Conservation (phyloP, 1,139 yeast species). For the Geotrichum bryndzae region DNA sequence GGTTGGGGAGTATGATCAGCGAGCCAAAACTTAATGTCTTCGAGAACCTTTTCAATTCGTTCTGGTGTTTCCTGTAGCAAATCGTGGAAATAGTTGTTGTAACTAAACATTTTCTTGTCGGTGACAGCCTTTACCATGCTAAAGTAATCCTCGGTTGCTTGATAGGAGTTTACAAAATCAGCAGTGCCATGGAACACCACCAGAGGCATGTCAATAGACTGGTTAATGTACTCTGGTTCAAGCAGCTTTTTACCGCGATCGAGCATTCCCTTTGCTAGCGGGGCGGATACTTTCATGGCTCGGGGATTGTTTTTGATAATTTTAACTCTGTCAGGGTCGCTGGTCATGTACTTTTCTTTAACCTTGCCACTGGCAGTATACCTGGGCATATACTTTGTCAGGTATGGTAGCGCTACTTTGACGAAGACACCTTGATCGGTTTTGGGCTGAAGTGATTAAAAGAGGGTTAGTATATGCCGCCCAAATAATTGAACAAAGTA, state of each 20-base stretch:
- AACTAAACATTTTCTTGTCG: slow-evolving; percentile 35
- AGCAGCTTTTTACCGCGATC: slow-evolving; percentile 52
- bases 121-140: slow-evolving; percentile 13
- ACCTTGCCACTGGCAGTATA: slow-evolving; percentile 53
- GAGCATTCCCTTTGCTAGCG: slow-evolving; percentile 58
- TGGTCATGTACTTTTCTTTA: slow-evolving; percentile 49
- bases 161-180: slow-evolving; percentile 51
- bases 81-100: slow-evolving; percentile 36
- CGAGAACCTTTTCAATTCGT: slow-evolving; percentile 35
- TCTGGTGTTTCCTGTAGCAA: slow-evolving; percentile 40
- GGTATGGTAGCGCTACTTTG: slow-evolving; percentile 43
- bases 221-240: slow-evolving; percentile 40
- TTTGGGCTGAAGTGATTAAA: slow-evolving; percentile 23
- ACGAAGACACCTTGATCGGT: slow-evolving; percentile 52
- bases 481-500: neutral
- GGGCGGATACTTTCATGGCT: slow-evolving; percentile 44
- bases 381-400: slow-evolving; percentile 49
- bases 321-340: slow-evolving; percentile 38
- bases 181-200: slow-evolving; percentile 50
- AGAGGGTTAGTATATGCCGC: neutral
- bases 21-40: slow-evolving; percentile 41
- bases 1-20: slow-evolving; percentile 23
- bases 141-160: slow-evolving; percentile 31
- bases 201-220: slow-evolving; percentile 43
- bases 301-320: slow-evolving; percentile 29